Conservation (phyloP, 345 rosid genomes). For the Rhodomyrtus tomentosa region DNA sequence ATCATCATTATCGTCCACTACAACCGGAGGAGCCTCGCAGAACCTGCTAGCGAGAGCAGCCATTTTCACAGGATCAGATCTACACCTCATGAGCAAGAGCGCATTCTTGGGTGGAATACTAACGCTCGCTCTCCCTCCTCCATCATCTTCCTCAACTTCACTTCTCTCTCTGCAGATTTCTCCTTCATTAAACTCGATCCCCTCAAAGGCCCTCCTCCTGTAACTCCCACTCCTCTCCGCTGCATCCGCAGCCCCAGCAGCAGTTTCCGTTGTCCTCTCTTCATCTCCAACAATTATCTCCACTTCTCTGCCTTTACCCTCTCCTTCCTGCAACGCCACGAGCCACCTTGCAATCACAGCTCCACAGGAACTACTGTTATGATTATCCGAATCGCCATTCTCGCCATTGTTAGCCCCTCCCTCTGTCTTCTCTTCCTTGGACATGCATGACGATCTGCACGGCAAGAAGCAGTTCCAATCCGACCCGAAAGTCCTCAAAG, state of each 20-base stretch:
- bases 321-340: conserved; percentile 63
- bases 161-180: conserved; percentile 4
- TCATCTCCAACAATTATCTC: conserved; percentile 24
- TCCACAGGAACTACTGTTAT: conserved; percentile 34
- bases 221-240: conserved; percentile 45
- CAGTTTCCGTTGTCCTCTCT: background rate
- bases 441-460: conserved; percentile 69
- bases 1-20: conserved; percentile 2
- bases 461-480: conserved; percentile 86
- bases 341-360: conserved; percentile 79
- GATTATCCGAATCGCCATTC: background rate
- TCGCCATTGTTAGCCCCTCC: background rate
- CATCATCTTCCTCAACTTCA: conserved; percentile 17
- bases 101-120: conserved; percentile 88
- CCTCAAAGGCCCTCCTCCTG: conserved; percentile 67
- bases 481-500: conserved; percentile 64
- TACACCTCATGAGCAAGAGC: conserved; percentile 76
- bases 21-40: conserved; percentile 43
- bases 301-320: conserved; percentile 49
- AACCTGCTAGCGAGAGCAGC: conserved; percentile 74
- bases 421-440: conserved; percentile 16
- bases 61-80: conserved; percentile 94
- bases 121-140: conserved; percentile 39
- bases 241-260: background rate
- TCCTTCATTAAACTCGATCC: conserved; percentile 37